Conservation (phyloP, 2,329 filamentous ascomycete species). For the Phyllosticta capitalensis region DNA sequence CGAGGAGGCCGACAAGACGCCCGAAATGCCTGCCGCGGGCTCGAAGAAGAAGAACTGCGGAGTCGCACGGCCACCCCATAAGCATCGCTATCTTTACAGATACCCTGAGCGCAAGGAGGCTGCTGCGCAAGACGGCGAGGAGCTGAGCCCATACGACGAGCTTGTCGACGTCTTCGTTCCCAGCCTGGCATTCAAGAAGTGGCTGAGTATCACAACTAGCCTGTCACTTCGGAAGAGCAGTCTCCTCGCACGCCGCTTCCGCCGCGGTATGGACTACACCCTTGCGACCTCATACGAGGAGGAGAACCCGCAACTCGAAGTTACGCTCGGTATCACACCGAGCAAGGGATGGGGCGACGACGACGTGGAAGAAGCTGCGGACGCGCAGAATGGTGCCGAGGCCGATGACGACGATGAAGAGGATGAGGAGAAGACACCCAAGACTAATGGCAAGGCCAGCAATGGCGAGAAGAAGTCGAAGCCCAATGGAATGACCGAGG, state of each 20-base stretch:
- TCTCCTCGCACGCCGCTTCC: constrained; percentile 76
- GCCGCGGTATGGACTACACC: constrained; percentile 81
- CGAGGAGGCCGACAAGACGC: constrained; percentile 48
- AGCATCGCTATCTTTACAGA: constrained; percentile 84
- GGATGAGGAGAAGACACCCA: constrained; percentile 14
- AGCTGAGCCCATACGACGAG: constrained; percentile 51
- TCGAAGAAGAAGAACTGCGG: constrained; percentile 31
- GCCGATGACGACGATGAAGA: constrained; percentile 37
- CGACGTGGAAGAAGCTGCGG: constrained; percentile 37
- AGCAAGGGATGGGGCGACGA: constrained; percentile 75
- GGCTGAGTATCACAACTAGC: constrained; percentile 75
- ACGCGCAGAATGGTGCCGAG: constrained; percentile 28
- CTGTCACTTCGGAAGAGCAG: constrained; percentile 65
- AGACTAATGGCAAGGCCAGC: constrained; percentile 24
- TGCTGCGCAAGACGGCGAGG: constrained; percentile 32
- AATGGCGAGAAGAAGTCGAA: constrained; percentile 17
- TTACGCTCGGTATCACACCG: constrained; percentile 81
- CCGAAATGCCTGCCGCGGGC: constrained; percentile 22
- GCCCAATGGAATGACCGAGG: constrained; percentile 22
- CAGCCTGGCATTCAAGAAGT: constrained; percentile 76
- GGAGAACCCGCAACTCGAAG: constrained; percentile 67
- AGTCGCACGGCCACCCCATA: constrained; percentile 83
- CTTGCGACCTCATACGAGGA: constrained; percentile 75
- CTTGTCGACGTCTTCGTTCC: constrained; percentile 75
- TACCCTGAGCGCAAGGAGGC: constrained; percentile 40